Conservation (phyloP, 192 early-diverging fungal species). For the Martensiomyces pterosporus region DNA sequence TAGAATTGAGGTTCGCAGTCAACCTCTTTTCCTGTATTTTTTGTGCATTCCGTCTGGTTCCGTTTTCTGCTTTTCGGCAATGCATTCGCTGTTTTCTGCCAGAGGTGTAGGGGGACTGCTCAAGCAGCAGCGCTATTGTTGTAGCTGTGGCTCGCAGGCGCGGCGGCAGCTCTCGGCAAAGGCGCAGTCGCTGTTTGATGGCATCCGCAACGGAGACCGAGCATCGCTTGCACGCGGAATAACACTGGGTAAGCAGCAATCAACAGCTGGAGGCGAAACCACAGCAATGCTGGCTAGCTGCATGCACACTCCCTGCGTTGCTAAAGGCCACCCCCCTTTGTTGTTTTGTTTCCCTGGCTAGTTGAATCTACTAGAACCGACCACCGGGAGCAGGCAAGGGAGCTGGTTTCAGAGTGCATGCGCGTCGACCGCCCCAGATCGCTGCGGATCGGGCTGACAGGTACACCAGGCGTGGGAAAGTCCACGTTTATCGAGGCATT, state of each 20-base stretch:
- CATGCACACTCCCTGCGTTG: no score
- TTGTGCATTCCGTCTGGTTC: no score
- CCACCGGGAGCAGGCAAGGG: slow-evolving; percentile 58
- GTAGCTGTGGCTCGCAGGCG: neutral
- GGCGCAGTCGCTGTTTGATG: slow-evolving; percentile 16
- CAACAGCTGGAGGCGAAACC: no score
- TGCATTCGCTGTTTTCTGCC: no score
- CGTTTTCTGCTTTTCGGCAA: no score
- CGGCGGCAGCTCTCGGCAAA: neutral
- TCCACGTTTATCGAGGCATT: slow-evolving; percentile 84
- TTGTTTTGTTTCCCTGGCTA: no score
- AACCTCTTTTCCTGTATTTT: no score
- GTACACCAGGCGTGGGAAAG: slow-evolving; percentile 80
- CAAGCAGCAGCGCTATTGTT: no score
- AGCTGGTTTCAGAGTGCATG: slow-evolving; percentile 56
- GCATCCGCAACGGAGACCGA: slow-evolving; percentile 28
- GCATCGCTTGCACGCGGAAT: slow-evolving; percentile 30
- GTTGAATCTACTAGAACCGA: slow-evolving; percentile 67
- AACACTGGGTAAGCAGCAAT: slow-evolving; percentile 12
- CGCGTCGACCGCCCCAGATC: slow-evolving; percentile 35
- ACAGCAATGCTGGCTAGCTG: slow-evolving; percentile 15
- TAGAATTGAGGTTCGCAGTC: no score
- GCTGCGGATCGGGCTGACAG: slow-evolving; percentile 75
- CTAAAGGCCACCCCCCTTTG: no score
- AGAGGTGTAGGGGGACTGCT: no score